Evolutionary conservation across 345 rosid genomes (phyloP), one percentile per base, ranked within the genome.

Genomic region (Linum trigynum): DNA sequence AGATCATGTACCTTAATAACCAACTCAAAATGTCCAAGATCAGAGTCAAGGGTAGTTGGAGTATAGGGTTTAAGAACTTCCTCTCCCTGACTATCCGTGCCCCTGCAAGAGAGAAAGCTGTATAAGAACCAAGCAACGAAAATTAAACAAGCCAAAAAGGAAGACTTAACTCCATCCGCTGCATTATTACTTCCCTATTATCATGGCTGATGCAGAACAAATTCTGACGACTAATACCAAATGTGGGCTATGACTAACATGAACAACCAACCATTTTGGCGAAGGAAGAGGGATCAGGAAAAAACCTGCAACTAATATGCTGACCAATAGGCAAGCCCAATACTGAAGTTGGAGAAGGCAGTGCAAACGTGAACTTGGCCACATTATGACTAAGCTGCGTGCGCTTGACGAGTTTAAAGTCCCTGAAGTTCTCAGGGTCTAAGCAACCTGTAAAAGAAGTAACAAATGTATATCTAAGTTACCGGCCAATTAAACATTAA

Each of bases 41-140:
- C 98, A 45, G 97, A 86, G 78, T 92, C 98, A 79, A 92, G 71
- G 4, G 98, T 92, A 42, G 92, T 88, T 23, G 98, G 98, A 16
- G 98, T 92, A 67, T 90, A 92, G 37, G 98, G 97, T 72, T 88
- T 92, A 48, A 88, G 81, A 71, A 92, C 97, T 69, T 88, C 98
- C 70, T 84, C 92, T 51, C 89, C 92, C 69, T 80, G 84, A 78
- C 81, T 71, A 84, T 92, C 98, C 78, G 81, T 83, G 35, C 97
- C 98, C 78, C 98, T 92, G 77, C 39, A 67, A 66, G 60, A 67
- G 8, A 45, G 5, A 9, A 64, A 38, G 7, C 7, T 10, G 40
- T 8, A 59, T 23, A 10, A 2, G 12, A 3, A 35, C 15, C 35
- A 59, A 5, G 15, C 4, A 55, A 55, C 10, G 5, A 55, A 55